phyloP scores from a whole-genome alignment of 352 stramenopile genomes.

The Phytopythium vexans region DNA sequence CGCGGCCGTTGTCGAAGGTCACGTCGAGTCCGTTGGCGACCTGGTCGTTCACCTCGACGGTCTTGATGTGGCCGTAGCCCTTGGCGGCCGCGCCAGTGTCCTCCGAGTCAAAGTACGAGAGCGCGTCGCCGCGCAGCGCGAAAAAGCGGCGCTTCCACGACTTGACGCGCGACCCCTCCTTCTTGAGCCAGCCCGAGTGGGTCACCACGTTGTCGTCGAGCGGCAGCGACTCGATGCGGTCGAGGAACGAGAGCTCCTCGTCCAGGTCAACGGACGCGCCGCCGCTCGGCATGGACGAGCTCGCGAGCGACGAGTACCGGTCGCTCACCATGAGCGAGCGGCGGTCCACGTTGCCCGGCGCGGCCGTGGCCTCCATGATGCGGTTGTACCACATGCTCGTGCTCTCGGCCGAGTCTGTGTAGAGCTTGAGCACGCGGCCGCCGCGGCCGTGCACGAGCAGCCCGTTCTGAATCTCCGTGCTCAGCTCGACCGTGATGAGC shows the following conservation, averaged over 20 bases:
- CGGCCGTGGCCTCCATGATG: conserved; percentile 62
- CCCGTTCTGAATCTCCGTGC: conserved; percentile 79
- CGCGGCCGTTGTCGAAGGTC: conserved; percentile 68
- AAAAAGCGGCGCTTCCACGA: conserved; percentile 84
- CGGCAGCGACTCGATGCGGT: conserved; percentile 52
- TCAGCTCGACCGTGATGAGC: conserved; percentile 83
- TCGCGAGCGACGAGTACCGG: conserved; percentile 48
- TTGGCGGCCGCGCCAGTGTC: conserved; percentile 73
- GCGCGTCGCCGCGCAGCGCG: conserved; percentile 63
- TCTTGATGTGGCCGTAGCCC: conserved; percentile 70
- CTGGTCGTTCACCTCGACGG: conserved; percentile 70
- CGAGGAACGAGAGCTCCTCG: conserved; percentile 49
- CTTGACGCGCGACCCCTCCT: conserved; percentile 75
- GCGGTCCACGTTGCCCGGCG: conserved; percentile 7
- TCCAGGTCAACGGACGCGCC: conserved; percentile 34
- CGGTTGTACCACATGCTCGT: conserved; percentile 72
- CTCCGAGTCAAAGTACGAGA: conserved; percentile 83
- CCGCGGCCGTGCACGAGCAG: conserved; percentile 75
- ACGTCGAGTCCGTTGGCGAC: conserved; percentile 67
- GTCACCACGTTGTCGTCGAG: conserved; percentile 54
- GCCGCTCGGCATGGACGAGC: conserved; percentile 4
- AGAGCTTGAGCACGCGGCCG: conserved; percentile 83
- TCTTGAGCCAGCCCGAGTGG: conserved; percentile 79
- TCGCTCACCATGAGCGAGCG: conserved; percentile 15
- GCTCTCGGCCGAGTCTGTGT: conserved; percentile 72